Base-by-base conservation (phyloP, 2,329 filamentous ascomycete species). In the Pseudocercospora cruenta region DNA sequence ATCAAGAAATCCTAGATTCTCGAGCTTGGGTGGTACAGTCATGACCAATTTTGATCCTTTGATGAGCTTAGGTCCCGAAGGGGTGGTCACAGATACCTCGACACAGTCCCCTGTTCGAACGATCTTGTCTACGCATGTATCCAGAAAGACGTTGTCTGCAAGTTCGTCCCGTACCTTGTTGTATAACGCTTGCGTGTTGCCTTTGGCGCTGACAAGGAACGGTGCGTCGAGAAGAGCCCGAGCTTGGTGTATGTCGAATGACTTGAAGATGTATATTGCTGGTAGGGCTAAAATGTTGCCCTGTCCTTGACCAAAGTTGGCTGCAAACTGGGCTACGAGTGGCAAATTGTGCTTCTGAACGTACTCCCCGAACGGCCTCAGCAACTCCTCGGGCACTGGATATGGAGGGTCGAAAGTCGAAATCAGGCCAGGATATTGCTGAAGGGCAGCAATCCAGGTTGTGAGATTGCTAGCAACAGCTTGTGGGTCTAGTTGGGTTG, bases 351-450 rank as follows among this genome's bases (percentile, higher is more conserved):
- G 80, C 72, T 86, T 85, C 36, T 76, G 71, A 12, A 82, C 76
- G 63, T 85, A 85, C 3, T 83, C 77, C 19, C 81, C 79, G 64
- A 83, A 86, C 1, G 82, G 79, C 3, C 84, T 72, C 21, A 82
- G 71, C 1, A 87, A 74, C 49, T 84, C 83, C 31, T 79, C 76
- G 0, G 83, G 82, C 0, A 84, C 78, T 6, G 78, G 76, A 14
- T 75, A 69, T 0, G 82, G 80, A 0, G 84, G 74, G 22, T 83
- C 80, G 64, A 83, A 84, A 8, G 83, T 83, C 1, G 57, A 62
- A 2, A 75, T 70, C 8, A 80, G 60, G 45, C 74, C 76, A 0
- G 78, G 73, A 64, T 78, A 80, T 26, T 60, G 39, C 21, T 60
- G 39, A 58, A 63, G 19, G 16, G 22, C 8, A 16, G 10, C 5